A percentile compares a stretch with the other conserved stretches of the same genome.
These are phyloP conservation scores for Alternaria gansuensis DNA, from an alignment of 2,329 filamentous ascomycete genomes.

Conservation along the genomic window DNA sequence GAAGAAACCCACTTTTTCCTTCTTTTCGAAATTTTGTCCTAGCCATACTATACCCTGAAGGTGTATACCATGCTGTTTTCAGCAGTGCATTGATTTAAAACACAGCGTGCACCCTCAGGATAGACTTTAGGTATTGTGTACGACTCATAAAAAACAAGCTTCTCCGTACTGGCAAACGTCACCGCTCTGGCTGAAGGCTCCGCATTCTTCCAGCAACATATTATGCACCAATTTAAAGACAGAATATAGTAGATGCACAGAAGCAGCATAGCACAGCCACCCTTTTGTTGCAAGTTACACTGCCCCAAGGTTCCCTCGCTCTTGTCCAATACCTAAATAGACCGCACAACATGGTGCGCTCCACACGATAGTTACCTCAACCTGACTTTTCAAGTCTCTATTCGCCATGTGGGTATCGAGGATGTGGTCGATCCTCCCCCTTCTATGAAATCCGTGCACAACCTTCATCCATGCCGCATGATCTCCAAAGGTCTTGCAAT, in stretches of 20 bases:
- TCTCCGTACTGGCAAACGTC: background rate
- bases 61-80: background rate
- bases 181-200: constrained; percentile 4
- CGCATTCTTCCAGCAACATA: background rate
- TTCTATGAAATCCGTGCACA: background rate
- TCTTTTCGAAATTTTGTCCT: no score
- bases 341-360: constrained; percentile 11
- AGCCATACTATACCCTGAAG: background rate
- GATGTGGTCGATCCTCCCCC: background rate
- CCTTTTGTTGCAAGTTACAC: background rate
- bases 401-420: background rate
- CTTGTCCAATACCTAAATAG: constrained; percentile 5
- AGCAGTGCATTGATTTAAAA: background rate
- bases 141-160: background rate
- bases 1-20: no score
- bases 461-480: background rate
- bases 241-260: background rate
- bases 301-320: constrained; percentile 1
- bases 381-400: background rate
- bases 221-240: background rate
- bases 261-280: constrained; percentile 1
- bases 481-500: background rate
- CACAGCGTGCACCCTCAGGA: background rate
- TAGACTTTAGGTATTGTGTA: background rate
- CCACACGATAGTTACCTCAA: background rate